Base-by-base conservation (phyloP, 495 filamentous ascomycete genomes). In the Eremomyces bilateralis region DNA sequence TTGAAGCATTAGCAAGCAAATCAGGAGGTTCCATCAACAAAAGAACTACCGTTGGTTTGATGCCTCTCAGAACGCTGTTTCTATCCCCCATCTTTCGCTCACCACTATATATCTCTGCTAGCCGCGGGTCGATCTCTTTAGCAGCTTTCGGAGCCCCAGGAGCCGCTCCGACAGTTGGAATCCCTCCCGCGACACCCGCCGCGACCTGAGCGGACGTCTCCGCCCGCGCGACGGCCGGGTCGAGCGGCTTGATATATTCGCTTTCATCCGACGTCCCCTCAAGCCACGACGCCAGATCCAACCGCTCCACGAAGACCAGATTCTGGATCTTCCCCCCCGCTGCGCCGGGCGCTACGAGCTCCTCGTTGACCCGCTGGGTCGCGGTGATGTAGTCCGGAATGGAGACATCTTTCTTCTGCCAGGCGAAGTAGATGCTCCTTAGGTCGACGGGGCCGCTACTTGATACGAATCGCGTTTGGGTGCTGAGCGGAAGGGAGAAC, bases 371-470 rank as follows among this genome's bases (percentile, higher is more conserved):
- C 40, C 70, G 61, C 49, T 79, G 69, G 15, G 79, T 79, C 4
- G 73, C 71, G 30, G 73, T 67, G 53, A 94, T 84, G 62, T 95
- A 95, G 38, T 83, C 80, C 5, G 75, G 73, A 48, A 91, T 81
- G 24, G 74, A 66, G 38, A 71, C 67, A 60, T 94, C 83, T 51
- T 80, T 80, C 52, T 93, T 85, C 50, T 76, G 64, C 77, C 80
- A 99, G 34, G 81, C 79, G 41, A 94, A 90, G 57, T 80, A 93
- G 58, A 95, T 82, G 54, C 73, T 80, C 52, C 88, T 81, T 25
- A 99, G 66, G 51, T 93, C 79, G 42, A 94, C 73, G 1, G 78
- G 62, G 29, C 71, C 68, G 31, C 69, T 64, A 22, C 67, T 66
- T 12, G 74, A 74, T 32, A 74, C 60, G 62, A 95, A 94, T 40